Evolutionary conservation across 1,139 yeast species (phyloP).

Genomic region (Taiozyma sp.): DNA sequence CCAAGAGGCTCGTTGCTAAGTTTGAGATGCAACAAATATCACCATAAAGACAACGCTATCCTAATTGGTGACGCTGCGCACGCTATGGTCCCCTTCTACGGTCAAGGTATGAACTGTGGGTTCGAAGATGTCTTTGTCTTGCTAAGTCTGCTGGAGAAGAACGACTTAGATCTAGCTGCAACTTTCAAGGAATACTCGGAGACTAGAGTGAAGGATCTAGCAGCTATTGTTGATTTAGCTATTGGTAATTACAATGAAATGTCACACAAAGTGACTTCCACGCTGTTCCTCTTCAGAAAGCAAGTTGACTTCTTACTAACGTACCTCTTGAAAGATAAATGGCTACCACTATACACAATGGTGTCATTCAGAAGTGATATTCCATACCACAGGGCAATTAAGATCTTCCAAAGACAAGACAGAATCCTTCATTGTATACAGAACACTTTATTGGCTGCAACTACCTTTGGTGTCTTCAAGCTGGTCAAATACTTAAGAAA

Average conservation of each 20-base stretch:
- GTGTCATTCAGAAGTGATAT: slow-evolving; percentile 85
- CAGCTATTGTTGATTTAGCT: slow-evolving; percentile 75
- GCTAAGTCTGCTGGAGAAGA: slow-evolving; percentile 47
- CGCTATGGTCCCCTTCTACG: slow-evolving; percentile 95
- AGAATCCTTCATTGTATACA: slow-evolving; percentile 29
- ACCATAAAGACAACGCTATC: slow-evolving; percentile 58
- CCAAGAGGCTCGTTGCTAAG: slow-evolving; percentile 79
- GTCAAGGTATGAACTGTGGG: slow-evolving; percentile 97
- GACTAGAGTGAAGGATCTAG: slow-evolving; percentile 59
- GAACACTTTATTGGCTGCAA: slow-evolving; percentile 1
- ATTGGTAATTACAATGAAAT: slow-evolving; percentile 81
- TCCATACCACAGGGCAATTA: slow-evolving; percentile 66
- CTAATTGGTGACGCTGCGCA: slow-evolving; percentile 93
- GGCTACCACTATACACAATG: slow-evolving; percentile 93
- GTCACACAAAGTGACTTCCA: slow-evolving; percentile 78
- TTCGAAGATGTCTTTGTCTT: slow-evolving; percentile 82
- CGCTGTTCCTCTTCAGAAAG: slow-evolving; percentile 59
- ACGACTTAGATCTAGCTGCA: slow-evolving; percentile 33
- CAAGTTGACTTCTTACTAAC: slow-evolving; percentile 64
- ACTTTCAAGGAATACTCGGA: slow-evolving; percentile 59
- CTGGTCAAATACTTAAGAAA: neutral
- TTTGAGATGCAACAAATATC: slow-evolving; percentile 64
- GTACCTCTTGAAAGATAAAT: slow-evolving; percentile 46
- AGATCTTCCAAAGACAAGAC: slow-evolving; percentile 47
- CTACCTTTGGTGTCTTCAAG: neutral